Conservation (phyloP, 495 filamentous ascomycete genomes). For the Platismatia glauca region DNA sequence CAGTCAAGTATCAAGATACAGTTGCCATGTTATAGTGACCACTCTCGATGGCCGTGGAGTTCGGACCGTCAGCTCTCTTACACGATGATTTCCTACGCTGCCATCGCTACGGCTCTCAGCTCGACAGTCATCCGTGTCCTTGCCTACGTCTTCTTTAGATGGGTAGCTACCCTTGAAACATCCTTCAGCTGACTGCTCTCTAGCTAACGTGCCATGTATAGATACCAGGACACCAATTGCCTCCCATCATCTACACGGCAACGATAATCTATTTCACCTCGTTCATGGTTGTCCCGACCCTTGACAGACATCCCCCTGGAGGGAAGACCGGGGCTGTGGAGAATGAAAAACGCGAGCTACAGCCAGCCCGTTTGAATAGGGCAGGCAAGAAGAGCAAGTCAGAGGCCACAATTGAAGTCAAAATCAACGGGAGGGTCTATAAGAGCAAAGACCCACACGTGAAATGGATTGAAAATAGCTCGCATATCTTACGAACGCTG, state of each 20-base stretch:
- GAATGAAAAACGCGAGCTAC: neutral
- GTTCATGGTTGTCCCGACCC: conserved; percentile 36
- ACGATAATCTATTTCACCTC: conserved; percentile 65
- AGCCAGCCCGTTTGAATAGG: neutral
- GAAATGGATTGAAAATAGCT: conserved; percentile 16
- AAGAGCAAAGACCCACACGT: conserved; percentile 24
- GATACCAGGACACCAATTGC: conserved; percentile 56
- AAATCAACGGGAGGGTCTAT: conserved; percentile 31
- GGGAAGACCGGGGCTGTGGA: neutral
- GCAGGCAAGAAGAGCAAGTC: conserved; percentile 13
- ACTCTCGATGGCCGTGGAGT: neutral
- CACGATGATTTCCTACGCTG: neutral
- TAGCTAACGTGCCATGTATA: conserved; percentile 27
- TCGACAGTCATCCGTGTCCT: conserved; percentile 52
- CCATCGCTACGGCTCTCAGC: conserved; percentile 34
- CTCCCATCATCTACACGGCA: conserved; percentile 57
- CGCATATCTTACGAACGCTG: conserved; percentile 49
- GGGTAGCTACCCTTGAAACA: conserved; percentile 44
- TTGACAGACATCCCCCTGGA: neutral
- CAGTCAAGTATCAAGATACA: neutral
- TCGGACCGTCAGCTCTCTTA: neutral
- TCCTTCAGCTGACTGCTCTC: conserved; percentile 18
- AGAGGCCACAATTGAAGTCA: conserved; percentile 4
- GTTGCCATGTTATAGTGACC: neutral
- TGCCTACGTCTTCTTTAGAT: conserved; percentile 74